Percentiles rank a stretch among this genome's conserved stretches.
phyloP scores from a whole-genome alignment of 352 stramenopile species.

The Globisporangium canariense region DNA sequence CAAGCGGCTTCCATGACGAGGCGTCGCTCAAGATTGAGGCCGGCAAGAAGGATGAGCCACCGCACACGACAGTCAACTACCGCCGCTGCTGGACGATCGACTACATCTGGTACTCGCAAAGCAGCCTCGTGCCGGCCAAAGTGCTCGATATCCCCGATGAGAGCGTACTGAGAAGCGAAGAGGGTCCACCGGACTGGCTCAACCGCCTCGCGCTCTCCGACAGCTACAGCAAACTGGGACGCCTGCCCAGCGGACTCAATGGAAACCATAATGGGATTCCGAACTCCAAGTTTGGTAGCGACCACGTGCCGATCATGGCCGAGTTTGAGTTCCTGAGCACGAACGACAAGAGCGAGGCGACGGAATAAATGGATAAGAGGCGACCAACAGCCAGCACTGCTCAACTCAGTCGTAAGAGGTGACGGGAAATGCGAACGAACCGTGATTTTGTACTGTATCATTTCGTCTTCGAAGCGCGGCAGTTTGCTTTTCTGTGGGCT shows the following conservation, averaged over 20 bases:
- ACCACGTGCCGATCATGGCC: conserved; percentile 86
- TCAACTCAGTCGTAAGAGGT: too few relatives aligned
- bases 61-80: conserved; percentile 85
- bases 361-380: not conserved
- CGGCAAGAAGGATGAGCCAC: conserved; percentile 61
- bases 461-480: not conserved
- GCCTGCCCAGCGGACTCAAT: conserved; percentile 55
- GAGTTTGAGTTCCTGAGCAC: conserved; percentile 74
- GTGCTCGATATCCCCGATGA: conserved; percentile 78
- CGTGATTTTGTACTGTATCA: not conserved
- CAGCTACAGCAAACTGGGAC: conserved; percentile 62
- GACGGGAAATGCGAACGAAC: too few relatives aligned
- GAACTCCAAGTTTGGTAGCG: conserved; percentile 80
- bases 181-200: conserved; percentile 75
- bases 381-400: not conserved
- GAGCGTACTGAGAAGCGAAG: conserved; percentile 58
- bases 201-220: conserved; percentile 67
- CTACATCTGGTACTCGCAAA: conserved; percentile 87
- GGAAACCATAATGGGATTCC: conserved; percentile 88
- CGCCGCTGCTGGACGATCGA: conserved; percentile 87
- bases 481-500: not conserved
- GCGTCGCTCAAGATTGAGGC: conserved; percentile 27
- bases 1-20: conserved; percentile 24
- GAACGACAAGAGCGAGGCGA: conserved; percentile 17
- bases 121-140: conserved; percentile 48